A percentile compares a stretch with the other conserved stretches of the same genome.
Conservation (phyloP, 1,284 basidiomycete species). For the Peniophora sp. region DNA sequence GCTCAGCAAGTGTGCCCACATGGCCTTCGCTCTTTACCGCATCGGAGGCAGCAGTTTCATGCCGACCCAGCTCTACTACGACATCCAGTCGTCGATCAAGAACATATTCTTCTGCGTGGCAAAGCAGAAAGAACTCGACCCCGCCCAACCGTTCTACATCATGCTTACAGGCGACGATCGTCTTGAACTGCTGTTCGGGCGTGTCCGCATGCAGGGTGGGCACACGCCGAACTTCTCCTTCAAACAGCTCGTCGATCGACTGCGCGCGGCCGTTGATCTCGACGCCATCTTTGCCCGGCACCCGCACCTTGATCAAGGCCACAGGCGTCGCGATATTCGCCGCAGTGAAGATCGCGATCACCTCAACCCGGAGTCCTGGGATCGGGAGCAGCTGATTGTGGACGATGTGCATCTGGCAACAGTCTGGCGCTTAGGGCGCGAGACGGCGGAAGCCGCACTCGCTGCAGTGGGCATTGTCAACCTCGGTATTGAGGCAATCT, state of each 20-base stretch:
- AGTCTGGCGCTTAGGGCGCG: slow-evolving; percentile 4
- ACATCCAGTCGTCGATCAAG: slow-evolving; percentile 31
- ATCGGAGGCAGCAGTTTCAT: slow-evolving; percentile 14
- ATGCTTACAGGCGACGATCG: slow-evolving; percentile 30
- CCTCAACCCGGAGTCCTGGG: slow-evolving; percentile 12
- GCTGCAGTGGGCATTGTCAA: not conserved
- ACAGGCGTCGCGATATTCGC: slow-evolving; percentile 8
- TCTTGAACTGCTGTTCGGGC: slow-evolving; percentile 25
- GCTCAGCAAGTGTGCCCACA: slow-evolving; percentile 25
- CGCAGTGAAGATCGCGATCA: slow-evolving; percentile 9
- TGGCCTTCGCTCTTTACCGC: slow-evolving; percentile 18
- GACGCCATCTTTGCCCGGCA: slow-evolving; percentile 14
- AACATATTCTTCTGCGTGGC: slow-evolving; percentile 28
- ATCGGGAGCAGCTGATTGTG: slow-evolving; percentile 7
- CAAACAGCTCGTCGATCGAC: slow-evolving; percentile 23
- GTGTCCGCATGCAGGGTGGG: slow-evolving; percentile 2
- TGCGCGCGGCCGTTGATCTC: slow-evolving; percentile 23
- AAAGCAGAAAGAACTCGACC: slow-evolving; percentile 26
- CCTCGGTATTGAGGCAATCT: not conserved
- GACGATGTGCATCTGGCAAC: slow-evolving; percentile 2
- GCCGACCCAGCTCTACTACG: slow-evolving; percentile 20
- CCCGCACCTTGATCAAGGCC: slow-evolving; percentile 8
- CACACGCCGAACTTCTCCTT: slow-evolving; percentile 12
- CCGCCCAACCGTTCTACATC: slow-evolving; percentile 21
- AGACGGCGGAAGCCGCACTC: not conserved